phyloP scores from a whole-genome alignment of 176 grass and related monocot genomes.

The Rhynchospora tenuis region DNA sequence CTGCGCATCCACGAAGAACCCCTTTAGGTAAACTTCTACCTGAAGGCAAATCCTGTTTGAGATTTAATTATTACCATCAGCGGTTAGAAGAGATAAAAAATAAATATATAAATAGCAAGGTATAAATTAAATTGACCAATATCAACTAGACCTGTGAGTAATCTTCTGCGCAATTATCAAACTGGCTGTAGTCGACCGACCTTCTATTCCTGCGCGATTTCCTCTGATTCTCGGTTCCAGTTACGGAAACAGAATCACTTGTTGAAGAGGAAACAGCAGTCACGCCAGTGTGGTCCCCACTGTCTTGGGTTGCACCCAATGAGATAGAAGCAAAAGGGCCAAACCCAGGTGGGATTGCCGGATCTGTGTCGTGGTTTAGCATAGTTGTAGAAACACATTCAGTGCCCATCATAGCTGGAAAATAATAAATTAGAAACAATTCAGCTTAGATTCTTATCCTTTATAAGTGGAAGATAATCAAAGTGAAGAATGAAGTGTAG shows the following conservation, averaged over 20 bases:
- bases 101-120: constrained; percentile 5
- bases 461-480: neutral
- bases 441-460: neutral
- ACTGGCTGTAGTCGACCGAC: constrained; percentile 61
- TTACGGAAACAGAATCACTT: constrained; percentile 19
- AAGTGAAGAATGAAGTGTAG: neutral
- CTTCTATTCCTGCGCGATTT: constrained; percentile 61
- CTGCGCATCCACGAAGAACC: constrained; percentile 73
- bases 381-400: constrained; percentile 41
- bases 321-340: constrained; percentile 41
- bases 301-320: constrained; percentile 28
- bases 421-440: constrained; percentile 24
- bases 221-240: constrained; percentile 32
- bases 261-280: constrained; percentile 21
- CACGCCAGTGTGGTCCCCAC: neutral
- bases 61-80: neutral
- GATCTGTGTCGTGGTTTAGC: constrained; percentile 41
- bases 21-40: constrained; percentile 58
- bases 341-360: constrained; percentile 74
- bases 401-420: constrained; percentile 49
- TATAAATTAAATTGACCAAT: constrained; percentile 17
- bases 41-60: constrained; percentile 40
- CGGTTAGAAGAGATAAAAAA: constrained; percentile 12
- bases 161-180: constrained; percentile 40
- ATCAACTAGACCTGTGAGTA: constrained; percentile 39